These are phyloP conservation scores for Cucurbitaria berberidis DNA, from an alignment of 2,329 filamentous ascomycete genomes.

Conservation along the genomic window DNA sequence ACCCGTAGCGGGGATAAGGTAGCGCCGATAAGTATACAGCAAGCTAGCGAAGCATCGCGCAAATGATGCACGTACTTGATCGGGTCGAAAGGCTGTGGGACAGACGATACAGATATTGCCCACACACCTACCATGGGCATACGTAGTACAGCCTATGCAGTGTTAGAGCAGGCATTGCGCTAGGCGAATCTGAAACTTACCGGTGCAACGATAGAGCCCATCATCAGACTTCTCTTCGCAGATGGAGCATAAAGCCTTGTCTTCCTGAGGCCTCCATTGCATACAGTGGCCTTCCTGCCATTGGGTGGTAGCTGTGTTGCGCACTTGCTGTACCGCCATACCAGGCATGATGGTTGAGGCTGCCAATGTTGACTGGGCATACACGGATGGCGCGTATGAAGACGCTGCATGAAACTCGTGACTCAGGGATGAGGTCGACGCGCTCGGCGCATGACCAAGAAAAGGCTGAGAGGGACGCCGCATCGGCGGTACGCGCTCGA, in stretches of 20 bases:
- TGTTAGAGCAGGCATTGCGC: conserved; percentile 25
- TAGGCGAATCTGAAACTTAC: conserved; percentile 44
- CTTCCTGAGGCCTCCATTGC: conserved; percentile 67
- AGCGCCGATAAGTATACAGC: conserved; percentile 72
- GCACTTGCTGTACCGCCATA: conserved; percentile 78
- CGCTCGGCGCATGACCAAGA: conserved; percentile 66
- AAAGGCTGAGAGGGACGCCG: conserved; percentile 72
- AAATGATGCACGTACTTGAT: conserved; percentile 71
- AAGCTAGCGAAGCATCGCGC: conserved; percentile 72
- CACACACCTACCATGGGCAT: conserved; percentile 65
- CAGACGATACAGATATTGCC: conserved; percentile 68
- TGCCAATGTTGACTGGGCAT: conserved; percentile 83
- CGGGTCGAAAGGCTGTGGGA: conserved; percentile 69
- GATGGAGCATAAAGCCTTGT: conserved; percentile 68
- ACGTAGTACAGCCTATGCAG: conserved; percentile 60
- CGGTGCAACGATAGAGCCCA: conserved; percentile 74
- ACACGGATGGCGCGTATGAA: conserved; percentile 78
- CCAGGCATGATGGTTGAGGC: conserved; percentile 88
- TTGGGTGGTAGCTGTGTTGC: conserved; percentile 77
- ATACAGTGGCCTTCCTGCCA: conserved; percentile 89
- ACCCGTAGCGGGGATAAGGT: conserved; percentile 63
- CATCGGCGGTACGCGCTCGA: conserved; percentile 71
- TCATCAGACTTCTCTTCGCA: conserved; percentile 78
- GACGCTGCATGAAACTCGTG: conserved; percentile 57
- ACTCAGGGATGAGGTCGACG: conserved; percentile 70